A percentile compares a stretch with the other conserved stretches of the same genome.
Conservation (phyloP, 2,329 filamentous ascomycete species). For the Diplodia corticola region DNA sequence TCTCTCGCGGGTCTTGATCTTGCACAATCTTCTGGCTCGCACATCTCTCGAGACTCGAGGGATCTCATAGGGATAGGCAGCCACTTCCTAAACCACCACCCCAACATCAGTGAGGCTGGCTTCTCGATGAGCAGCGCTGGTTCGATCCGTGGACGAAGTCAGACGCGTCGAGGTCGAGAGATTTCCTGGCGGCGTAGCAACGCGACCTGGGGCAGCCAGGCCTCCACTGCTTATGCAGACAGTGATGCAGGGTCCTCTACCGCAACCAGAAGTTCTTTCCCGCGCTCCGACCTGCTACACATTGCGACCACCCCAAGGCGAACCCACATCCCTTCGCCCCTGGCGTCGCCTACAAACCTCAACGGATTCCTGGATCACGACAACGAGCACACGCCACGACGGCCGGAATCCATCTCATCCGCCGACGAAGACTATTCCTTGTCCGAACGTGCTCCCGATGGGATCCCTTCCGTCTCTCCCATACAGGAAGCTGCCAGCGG, state of each 20-base stretch:
- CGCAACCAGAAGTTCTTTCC: background rate
- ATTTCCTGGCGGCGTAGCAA: constrained; percentile 1
- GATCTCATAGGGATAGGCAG: constrained; percentile 10
- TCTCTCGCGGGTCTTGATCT: constrained; percentile 19
- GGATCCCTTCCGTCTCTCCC: constrained; percentile 4
- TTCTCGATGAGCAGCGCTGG: constrained; percentile 6
- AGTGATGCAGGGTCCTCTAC: constrained; percentile 12
- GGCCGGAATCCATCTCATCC: background rate
- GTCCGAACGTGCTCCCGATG: background rate
- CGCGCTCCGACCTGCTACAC: background rate
- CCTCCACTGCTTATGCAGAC: constrained; percentile 8
- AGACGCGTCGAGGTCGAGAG: background rate
- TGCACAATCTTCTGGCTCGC: constrained; percentile 3
- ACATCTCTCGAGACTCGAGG: background rate
- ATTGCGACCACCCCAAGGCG: background rate
- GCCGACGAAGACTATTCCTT: background rate
- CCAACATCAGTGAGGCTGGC: constrained; percentile 4
- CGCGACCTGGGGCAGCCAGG: constrained; percentile 3
- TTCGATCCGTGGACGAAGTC: constrained; percentile 3
- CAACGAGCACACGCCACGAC: background rate
- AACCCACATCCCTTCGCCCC: constrained; percentile 1
- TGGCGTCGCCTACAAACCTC: background rate
- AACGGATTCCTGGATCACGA: background rate
- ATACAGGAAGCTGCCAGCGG: constrained; percentile 11
- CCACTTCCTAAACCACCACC: background rate